Conservation (phyloP, 73 alveolate species). For the Tetrahymena borealis region DNA sequence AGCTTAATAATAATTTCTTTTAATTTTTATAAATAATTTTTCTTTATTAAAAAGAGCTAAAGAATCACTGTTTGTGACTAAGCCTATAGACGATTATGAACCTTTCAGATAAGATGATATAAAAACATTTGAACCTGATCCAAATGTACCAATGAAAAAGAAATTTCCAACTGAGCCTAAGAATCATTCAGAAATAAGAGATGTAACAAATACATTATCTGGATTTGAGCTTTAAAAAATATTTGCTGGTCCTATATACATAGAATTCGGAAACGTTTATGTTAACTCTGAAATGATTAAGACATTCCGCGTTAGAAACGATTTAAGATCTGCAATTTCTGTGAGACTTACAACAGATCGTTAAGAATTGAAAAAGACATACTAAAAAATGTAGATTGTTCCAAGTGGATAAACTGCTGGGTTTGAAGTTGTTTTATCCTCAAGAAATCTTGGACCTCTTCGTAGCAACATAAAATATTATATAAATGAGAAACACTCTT, state of each 20-base stretch:
- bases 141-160: constrained; percentile 54
- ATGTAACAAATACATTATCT: constrained; percentile 74
- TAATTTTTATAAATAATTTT: not conserved
- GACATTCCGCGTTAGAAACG: constrained; percentile 86
- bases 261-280: constrained; percentile 88
- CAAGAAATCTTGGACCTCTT: constrained; percentile 57
- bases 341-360: constrained; percentile 80
- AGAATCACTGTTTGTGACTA: constrained; percentile 68
- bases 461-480: constrained; percentile 79
- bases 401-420: constrained; percentile 97
- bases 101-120: constrained; percentile 32
- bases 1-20: not conserved
- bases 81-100: constrained; percentile 74
- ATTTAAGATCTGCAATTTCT: constrained; percentile 79
- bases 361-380: constrained; percentile 69
- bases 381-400: constrained; percentile 82
- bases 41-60: constrained; percentile 57
- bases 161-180: constrained; percentile 81
- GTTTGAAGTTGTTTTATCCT: constrained; percentile 80
- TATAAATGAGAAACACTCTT: constrained; percentile 85
- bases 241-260: constrained; percentile 85
- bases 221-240: constrained; percentile 90
- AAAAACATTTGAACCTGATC: constrained; percentile 48
- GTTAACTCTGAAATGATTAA: constrained; percentile 77
- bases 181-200: constrained; percentile 95